phyloP scores from a whole-genome alignment of 768 basidiomycete genomes.

The Lactarius akahatsu region DNA sequence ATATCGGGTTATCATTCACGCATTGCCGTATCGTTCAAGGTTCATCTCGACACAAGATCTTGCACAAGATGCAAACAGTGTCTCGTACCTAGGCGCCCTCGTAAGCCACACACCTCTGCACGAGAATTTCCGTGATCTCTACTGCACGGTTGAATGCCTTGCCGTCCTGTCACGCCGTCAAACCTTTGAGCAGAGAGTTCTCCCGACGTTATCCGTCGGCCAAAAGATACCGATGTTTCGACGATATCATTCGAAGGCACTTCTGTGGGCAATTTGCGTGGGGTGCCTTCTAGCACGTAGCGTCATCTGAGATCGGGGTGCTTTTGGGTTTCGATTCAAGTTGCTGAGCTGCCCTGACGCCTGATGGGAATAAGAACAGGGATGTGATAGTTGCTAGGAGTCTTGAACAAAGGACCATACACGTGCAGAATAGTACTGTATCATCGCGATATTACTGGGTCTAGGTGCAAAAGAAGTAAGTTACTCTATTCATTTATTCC shows the following conservation, averaged over 20 bases:
- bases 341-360: conserved; percentile 48
- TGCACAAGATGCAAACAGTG: neutral
- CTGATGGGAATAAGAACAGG: conserved; percentile 48
- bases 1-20: neutral
- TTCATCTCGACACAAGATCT: neutral
- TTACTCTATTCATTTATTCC: neutral
- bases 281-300: conserved; percentile 55
- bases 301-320: conserved; percentile 38
- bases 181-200: conserved; percentile 58
- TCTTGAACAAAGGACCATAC: conserved; percentile 46
- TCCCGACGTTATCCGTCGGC: conserved; percentile 52
- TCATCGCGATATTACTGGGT: neutral
- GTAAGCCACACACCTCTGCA: conserved; percentile 29
- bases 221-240: conserved; percentile 64
- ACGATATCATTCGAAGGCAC: conserved; percentile 62
- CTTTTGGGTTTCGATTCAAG: conserved; percentile 45
- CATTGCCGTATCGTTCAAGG: neutral
- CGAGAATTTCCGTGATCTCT: conserved; percentile 58
- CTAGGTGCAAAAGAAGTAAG: neutral
- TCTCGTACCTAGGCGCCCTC: conserved; percentile 6
- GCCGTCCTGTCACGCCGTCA: conserved; percentile 52
- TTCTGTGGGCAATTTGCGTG: conserved; percentile 58
- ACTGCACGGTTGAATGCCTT: conserved; percentile 74
- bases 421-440: too few relatives aligned
- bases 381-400: conserved; percentile 41